A percentile compares a stretch with the other conserved stretches of the same genome.
phyloP scores from a whole-genome alignment of 768 basidiomycete genomes.

The Amanita pallidorosea region DNA sequence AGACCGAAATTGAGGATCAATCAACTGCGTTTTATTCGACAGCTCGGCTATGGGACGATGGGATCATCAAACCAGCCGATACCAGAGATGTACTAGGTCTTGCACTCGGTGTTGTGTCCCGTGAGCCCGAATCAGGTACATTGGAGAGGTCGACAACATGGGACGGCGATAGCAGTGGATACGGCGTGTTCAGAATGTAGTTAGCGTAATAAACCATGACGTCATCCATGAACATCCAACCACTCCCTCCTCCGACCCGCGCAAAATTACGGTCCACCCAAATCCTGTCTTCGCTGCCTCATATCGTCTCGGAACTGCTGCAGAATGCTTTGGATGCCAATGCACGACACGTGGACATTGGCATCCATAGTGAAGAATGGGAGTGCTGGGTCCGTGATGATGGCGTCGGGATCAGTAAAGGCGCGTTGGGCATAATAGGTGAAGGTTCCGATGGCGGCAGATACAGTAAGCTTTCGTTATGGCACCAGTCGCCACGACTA shows the following conservation, averaged over 20 bases:
- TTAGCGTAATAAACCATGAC: conserved; percentile 3
- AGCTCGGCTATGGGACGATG: conserved; percentile 92
- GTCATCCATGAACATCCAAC: conserved; percentile 20
- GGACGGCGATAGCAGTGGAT: conserved; percentile 63
- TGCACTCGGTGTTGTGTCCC: conserved; percentile 69
- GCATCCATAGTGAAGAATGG: conserved; percentile 71
- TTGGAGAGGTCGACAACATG: conserved; percentile 39
- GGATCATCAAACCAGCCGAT: conserved; percentile 81
- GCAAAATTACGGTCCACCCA: conserved; percentile 72
- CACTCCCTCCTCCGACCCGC: conserved; percentile 52
- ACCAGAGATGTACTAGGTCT: conserved; percentile 84
- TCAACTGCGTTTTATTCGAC: conserved; percentile 83
- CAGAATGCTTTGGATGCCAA: conserved; percentile 87
- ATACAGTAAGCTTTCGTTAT: conserved; percentile 46
- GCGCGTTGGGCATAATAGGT: conserved; percentile 45
- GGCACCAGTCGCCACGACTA: not conserved
- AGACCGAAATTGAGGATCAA: conserved; percentile 79
- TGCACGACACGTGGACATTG: conserved; percentile 57
- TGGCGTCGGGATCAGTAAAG: conserved; percentile 63
- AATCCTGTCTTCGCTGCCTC: conserved; percentile 72
- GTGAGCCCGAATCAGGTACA: conserved; percentile 17
- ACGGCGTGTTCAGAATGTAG: conserved; percentile 89
- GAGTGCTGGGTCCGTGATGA: conserved; percentile 80
- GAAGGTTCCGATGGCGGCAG: conserved; percentile 40
- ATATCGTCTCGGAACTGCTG: conserved; percentile 74